Conservation (phyloP, 345 rosid genomes). For the Excoecaria cochinchinensis region DNA sequence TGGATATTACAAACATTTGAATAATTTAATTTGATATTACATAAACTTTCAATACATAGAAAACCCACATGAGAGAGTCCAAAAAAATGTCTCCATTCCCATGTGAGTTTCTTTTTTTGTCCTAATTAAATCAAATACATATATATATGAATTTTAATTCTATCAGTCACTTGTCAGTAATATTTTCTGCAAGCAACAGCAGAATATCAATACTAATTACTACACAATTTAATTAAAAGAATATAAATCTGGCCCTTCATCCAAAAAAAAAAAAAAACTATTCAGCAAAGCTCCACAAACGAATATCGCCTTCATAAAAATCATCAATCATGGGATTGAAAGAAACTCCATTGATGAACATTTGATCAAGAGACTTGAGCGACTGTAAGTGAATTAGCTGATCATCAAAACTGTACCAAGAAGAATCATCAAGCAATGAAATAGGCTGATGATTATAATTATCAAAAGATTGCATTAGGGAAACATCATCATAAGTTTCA, state of each 20-base stretch:
- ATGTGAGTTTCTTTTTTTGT: constrained; percentile 34
- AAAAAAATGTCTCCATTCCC: constrained; percentile 38
- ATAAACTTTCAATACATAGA: constrained; percentile 24
- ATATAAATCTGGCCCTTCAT: neutral
- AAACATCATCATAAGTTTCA: constrained; percentile 38
- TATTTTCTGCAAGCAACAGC: constrained; percentile 30
- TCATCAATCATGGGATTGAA: constrained; percentile 50
- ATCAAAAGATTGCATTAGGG: constrained; percentile 39
- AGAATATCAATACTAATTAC: neutral
- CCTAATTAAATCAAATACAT: neutral
- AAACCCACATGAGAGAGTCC: constrained; percentile 35
- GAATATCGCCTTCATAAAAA: constrained; percentile 63
- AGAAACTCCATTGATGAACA: constrained; percentile 29
- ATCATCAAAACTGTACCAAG: constrained; percentile 45
- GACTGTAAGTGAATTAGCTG: constrained; percentile 34
- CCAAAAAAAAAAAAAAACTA: neutral
- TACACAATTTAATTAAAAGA: constrained; percentile 1
- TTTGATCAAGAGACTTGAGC: constrained; percentile 57
- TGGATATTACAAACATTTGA: constrained; percentile 9
- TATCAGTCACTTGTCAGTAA: constrained; percentile 34
- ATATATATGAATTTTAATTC: constrained; percentile 1
- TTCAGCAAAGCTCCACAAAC: constrained; percentile 79
- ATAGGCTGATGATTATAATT: constrained; percentile 20
- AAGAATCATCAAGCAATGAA: constrained; percentile 32
- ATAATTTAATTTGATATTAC: constrained; percentile 20